Conservation (phyloP, 192 early-diverging fungal species). For the Coemansia umbellata region DNA sequence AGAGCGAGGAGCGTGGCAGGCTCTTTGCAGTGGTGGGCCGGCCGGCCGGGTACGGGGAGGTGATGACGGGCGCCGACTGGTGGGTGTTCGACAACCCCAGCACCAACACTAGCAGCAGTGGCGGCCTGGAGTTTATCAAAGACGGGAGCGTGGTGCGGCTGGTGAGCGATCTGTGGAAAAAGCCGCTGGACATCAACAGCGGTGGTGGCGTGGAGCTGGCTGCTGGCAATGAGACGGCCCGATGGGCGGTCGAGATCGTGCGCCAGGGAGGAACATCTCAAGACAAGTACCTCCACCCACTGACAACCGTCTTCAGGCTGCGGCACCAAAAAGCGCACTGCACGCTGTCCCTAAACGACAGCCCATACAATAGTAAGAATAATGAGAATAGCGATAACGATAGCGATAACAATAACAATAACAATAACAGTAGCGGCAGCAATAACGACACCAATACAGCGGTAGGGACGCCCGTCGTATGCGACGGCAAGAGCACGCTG, state of each 20-base stretch:
- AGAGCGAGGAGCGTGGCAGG: constrained; percentile 71
- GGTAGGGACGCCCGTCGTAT: no score
- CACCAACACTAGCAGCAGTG: constrained; percentile 20
- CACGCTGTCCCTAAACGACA: background rate
- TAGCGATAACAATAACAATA: background rate
- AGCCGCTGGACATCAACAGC: background rate
- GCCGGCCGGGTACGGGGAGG: constrained; percentile 9
- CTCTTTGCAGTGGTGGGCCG: constrained; percentile 85
- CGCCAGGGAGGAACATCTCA: background rate
- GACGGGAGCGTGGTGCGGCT: constrained; percentile 81
- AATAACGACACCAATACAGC: background rate
- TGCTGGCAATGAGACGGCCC: background rate
- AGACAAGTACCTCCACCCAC: background rate
- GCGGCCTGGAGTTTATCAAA: constrained; percentile 57
- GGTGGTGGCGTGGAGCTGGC: background rate
- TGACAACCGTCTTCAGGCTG: background rate
- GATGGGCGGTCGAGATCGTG: background rate
- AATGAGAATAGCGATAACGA: background rate
- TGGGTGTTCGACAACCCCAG: background rate
- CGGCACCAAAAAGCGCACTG: background rate
- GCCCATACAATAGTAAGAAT: background rate
- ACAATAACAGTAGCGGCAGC: background rate
- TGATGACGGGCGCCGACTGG: background rate
- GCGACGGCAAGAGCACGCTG: background rate
- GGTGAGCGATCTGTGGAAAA: constrained; percentile 50